phyloP scores from a whole-genome alignment of 345 rosid species.

The Linum usitatissimum region DNA sequence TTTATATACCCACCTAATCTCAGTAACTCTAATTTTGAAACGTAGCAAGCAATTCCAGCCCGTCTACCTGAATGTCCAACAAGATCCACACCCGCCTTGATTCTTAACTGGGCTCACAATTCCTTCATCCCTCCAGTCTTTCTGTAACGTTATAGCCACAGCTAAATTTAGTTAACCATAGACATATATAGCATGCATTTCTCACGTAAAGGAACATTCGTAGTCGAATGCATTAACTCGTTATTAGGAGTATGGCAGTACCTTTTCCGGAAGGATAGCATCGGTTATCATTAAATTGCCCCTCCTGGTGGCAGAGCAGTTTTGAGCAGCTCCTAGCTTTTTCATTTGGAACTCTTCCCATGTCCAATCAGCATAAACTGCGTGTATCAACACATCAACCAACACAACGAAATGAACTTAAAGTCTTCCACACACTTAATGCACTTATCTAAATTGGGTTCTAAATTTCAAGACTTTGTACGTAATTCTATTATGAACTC shows the following conservation, averaged over 20 bases:
- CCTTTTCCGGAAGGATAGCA: constrained; percentile 47
- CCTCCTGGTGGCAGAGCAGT: constrained; percentile 82
- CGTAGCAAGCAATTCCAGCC: background rate
- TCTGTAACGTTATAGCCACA: constrained; percentile 24
- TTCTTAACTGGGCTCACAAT: constrained; percentile 85
- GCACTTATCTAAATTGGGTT: background rate
- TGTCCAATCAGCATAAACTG: constrained; percentile 89
- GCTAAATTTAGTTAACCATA: background rate
- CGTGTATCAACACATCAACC: background rate
- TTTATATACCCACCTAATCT: background rate
- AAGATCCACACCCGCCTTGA: constrained; percentile 93
- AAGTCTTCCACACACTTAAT: background rate
- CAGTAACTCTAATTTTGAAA: background rate
- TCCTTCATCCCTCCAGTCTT: constrained; percentile 87
- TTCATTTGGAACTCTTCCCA: constrained; percentile 84
- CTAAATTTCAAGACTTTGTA: background rate
- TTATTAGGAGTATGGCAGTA: constrained; percentile 4
- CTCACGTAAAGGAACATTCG: background rate
- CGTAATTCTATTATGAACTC: no score
- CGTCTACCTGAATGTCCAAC: constrained; percentile 96
- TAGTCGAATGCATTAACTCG: background rate
- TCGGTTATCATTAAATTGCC: constrained; percentile 70
- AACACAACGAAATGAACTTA: background rate
- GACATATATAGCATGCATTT: no score
- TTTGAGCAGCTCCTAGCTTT: constrained; percentile 88